Percentiles rank a stretch among this genome's conserved stretches.
Conservation (phyloP, 108 stramenopile species). For the Cyclostephanos invisitatus region DNA sequence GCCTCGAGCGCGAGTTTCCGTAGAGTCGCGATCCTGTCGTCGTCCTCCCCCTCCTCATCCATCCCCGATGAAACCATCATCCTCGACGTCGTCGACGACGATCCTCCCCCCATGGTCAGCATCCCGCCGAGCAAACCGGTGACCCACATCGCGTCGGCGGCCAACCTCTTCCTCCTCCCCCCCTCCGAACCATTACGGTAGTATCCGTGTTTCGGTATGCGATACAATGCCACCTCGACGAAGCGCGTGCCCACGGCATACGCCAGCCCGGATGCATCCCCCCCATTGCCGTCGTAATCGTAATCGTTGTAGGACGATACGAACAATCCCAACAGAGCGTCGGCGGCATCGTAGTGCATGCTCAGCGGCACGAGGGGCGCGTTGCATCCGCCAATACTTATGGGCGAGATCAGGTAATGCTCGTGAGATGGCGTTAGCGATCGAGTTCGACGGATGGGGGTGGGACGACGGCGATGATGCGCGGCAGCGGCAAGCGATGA, state of each 20-base stretch:
- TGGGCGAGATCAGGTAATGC: no score
- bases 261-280: slow-evolving; percentile 24
- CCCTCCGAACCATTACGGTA: slow-evolving; percentile 36
- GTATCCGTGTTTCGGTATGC: slow-evolving; percentile 70
- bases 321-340: slow-evolving; percentile 17
- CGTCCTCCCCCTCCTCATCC: background rate
- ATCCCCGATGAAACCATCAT: background rate
- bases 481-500: no score
- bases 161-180: slow-evolving; percentile 29
- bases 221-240: slow-evolving; percentile 63
- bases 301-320: background rate
- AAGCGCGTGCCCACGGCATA: slow-evolving; percentile 61
- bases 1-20: background rate
- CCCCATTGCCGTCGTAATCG: background rate
- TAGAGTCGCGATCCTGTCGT: background rate
- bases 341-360: slow-evolving; percentile 13
- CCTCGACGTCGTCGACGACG: slow-evolving; percentile 5
- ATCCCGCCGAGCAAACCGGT: slow-evolving; percentile 46
- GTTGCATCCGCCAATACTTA: no score
- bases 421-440: no score
- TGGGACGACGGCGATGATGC: no score
- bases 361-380: slow-evolving; percentile 4
- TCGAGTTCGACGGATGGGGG: no score
- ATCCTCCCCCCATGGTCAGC: slow-evolving; percentile 20
- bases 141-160: slow-evolving; percentile 54